These are phyloP conservation scores for Erythrophleum fordii DNA, from an alignment of 306 rosid species.

Conservation along the genomic window DNA sequence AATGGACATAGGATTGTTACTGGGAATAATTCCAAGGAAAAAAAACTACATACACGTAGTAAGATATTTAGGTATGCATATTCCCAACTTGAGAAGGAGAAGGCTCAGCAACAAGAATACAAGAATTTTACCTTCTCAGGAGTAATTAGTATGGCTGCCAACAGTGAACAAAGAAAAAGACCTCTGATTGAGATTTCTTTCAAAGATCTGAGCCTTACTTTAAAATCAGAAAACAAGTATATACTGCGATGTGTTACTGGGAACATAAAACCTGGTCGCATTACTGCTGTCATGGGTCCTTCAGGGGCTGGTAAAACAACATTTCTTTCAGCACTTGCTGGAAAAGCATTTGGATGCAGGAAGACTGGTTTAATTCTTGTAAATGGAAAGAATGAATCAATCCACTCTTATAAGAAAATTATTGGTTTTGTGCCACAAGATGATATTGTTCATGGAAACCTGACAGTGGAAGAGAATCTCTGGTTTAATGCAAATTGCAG, in stretches of 20 bases:
- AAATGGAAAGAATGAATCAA: slow-evolving; percentile 79
- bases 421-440: slow-evolving; percentile 99
- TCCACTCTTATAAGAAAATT: slow-evolving; percentile 84
- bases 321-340: slow-evolving; percentile 92
- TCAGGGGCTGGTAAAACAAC: slow-evolving; percentile 99
- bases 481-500: slow-evolving; percentile 98
- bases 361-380: slow-evolving; percentile 75
- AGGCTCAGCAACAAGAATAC: slow-evolving; percentile 79
- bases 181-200: slow-evolving; percentile 91
- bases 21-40: slow-evolving; percentile 59
- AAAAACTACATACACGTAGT: slow-evolving; percentile 62
- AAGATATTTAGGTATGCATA: slow-evolving; percentile 87
- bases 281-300: slow-evolving; percentile 98
- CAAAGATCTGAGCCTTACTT: slow-evolving; percentile 77
- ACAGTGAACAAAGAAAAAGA: slow-evolving; percentile 60
- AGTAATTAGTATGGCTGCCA: slow-evolving; percentile 77
- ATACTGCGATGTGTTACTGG: slow-evolving; percentile 87
- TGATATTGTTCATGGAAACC: slow-evolving; percentile 95
- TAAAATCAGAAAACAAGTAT: slow-evolving; percentile 79
- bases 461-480: slow-evolving; percentile 97
- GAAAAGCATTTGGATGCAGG: slow-evolving; percentile 85
- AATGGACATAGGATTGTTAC: slow-evolving; percentile 37
- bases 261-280: slow-evolving; percentile 86
- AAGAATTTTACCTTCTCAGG: slow-evolving; percentile 84
- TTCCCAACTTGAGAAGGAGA: slow-evolving; percentile 88